Conservation (phyloP, 345 rosid species). For the Aquilaria yunnanensis region DNA sequence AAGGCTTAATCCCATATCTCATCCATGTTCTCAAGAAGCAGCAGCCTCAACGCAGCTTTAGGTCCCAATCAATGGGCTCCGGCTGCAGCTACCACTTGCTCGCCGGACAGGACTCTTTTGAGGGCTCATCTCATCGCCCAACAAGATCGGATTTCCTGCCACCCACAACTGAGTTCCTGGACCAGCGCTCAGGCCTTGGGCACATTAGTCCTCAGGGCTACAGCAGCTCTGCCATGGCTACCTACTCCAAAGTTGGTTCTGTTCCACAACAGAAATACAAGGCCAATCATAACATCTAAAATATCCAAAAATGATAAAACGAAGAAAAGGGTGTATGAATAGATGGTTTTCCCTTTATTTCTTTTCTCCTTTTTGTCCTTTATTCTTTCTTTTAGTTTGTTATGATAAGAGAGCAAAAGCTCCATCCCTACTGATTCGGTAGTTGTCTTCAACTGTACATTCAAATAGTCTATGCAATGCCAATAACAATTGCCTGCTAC, state of each 20-base stretch:
- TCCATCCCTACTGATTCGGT: background rate
- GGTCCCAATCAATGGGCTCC: slow-evolving; percentile 38
- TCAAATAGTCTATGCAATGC: background rate
- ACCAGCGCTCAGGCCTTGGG: slow-evolving; percentile 18
- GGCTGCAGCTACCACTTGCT: slow-evolving; percentile 58
- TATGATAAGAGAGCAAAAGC: background rate
- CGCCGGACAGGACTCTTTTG: slow-evolving; percentile 22
- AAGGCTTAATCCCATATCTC: slow-evolving; percentile 68
- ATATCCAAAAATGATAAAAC: background rate
- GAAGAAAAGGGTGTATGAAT: background rate
- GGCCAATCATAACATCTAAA: background rate
- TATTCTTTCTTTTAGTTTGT: no score
- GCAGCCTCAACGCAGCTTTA: slow-evolving; percentile 15
- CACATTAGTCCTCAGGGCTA: slow-evolving; percentile 7
- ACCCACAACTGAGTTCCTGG: slow-evolving; percentile 22
- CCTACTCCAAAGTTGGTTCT: slow-evolving; percentile 7
- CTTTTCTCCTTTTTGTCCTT: background rate
- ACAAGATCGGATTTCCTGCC: slow-evolving; percentile 46
- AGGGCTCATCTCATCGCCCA: slow-evolving; percentile 44
- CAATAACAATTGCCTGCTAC: no score
- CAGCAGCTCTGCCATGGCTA: background rate
- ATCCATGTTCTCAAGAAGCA: slow-evolving; percentile 40
- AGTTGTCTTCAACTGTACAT: slow-evolving; percentile 9
- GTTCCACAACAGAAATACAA: slow-evolving; percentile 6
- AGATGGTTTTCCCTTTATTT: background rate